These are phyloP conservation scores for Dactylorhiza incarnata DNA, from an alignment of 106 monocot species.

Conservation along the genomic window DNA sequence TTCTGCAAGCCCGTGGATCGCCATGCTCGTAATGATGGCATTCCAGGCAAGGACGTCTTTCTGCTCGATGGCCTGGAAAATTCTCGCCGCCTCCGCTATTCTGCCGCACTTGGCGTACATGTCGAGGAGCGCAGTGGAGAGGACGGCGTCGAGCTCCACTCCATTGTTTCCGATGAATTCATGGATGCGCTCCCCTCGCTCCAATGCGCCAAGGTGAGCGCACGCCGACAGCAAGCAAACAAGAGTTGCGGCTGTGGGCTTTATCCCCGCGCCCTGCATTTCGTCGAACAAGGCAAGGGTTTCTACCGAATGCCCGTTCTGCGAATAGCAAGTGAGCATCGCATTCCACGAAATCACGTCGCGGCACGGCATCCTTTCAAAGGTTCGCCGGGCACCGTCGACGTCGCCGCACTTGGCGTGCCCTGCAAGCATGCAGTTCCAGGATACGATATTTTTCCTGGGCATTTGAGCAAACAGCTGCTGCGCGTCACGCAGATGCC, in stretches of 20 bases:
- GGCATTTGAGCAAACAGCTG: slow-evolving; percentile 39
- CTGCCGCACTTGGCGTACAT: slow-evolving; percentile 49
- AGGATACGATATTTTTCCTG: slow-evolving; percentile 15
- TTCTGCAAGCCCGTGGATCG: slow-evolving; percentile 28
- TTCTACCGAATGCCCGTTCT: neutral
- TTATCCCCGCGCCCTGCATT: neutral
- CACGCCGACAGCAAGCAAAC: slow-evolving; percentile 24
- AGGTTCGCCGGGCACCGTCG: slow-evolving; percentile 26
- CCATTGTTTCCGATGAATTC: slow-evolving; percentile 14
- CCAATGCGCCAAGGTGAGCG: slow-evolving; percentile 17
- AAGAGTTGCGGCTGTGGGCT: slow-evolving; percentile 19
- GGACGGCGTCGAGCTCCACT: slow-evolving; percentile 22
- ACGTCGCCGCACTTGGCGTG: slow-evolving; percentile 45
- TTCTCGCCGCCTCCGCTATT: slow-evolving; percentile 6
- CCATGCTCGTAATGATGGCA: slow-evolving; percentile 36
- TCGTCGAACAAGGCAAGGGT: slow-evolving; percentile 14
- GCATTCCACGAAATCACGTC: slow-evolving; percentile 31
- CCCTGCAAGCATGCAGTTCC: slow-evolving; percentile 47
- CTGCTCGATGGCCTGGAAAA: slow-evolving; percentile 14
- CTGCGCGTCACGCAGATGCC: slow-evolving; percentile 6
- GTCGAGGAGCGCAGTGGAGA: slow-evolving; percentile 42
- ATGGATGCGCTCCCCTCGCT: slow-evolving; percentile 19
- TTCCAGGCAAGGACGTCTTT: slow-evolving; percentile 48
- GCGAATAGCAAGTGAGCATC: slow-evolving; percentile 17
- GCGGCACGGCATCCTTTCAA: slow-evolving; percentile 30